Percentiles rank a stretch among this genome's conserved stretches.
These are phyloP conservation scores for Xenoacremonium recifei DNA, from an alignment of 2,329 filamentous ascomycete species.

Conservation along the genomic window DNA sequence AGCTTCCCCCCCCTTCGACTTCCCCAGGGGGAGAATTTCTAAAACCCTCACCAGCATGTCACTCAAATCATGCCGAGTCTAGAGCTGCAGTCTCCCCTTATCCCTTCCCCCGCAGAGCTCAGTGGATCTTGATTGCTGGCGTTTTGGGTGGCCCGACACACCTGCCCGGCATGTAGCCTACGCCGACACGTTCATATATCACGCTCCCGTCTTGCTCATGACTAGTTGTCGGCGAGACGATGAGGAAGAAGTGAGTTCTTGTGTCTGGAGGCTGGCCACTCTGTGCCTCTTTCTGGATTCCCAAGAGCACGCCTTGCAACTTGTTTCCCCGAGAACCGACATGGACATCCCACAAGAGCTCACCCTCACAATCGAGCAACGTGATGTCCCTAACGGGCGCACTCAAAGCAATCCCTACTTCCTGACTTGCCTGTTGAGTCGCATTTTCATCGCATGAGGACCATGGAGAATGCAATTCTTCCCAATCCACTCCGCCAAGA, in stretches of 20 bases:
- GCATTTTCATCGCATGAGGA: conserved; percentile 8
- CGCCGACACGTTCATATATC: not conserved
- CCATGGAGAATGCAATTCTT: conserved; percentile 11
- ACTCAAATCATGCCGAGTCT: too few species aligned
- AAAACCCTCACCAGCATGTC: too few species aligned
- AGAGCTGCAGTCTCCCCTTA: too few species aligned
- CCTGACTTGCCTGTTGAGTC: not conserved
- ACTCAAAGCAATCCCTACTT: not conserved
- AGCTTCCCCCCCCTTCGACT: too few species aligned
- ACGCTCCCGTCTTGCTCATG: not conserved
- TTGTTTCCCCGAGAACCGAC: not conserved
- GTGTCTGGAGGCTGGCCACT: not conserved
- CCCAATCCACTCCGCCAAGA: conserved; percentile 15
- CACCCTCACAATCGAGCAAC: not conserved
- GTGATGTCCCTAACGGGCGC: not conserved
- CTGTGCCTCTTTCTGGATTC: not conserved
- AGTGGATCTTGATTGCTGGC: too few species aligned
- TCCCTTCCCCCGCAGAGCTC: too few species aligned
- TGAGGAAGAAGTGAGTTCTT: not conserved
- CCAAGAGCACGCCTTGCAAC: not conserved
- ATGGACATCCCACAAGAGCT: not conserved
- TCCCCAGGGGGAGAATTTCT: too few species aligned
- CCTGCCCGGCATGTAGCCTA: not conserved
- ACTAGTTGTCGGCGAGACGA: not conserved
- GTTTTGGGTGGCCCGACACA: too few species aligned